Evolutionary conservation across 352 stramenopile species (phyloP), one percentile per base, ranked within the genome.

Genomic region (Pythium vanterpoolii): DNA sequence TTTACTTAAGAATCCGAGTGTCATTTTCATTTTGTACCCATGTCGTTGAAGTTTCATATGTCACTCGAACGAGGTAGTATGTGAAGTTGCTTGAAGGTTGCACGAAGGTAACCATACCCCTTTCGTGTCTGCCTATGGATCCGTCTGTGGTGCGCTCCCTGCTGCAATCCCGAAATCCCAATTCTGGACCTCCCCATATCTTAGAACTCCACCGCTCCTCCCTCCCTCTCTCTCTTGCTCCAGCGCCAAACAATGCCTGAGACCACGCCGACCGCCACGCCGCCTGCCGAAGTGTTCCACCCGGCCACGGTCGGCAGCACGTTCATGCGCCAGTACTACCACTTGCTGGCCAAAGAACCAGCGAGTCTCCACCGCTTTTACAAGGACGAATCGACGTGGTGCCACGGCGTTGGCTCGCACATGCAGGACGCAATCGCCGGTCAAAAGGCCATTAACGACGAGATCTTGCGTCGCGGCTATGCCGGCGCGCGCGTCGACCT

Each of bases 241-340:
- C 44, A 19, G 0, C 19, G 30, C 40, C 10, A n/a, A 39, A 45
- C 51, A 39, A 84, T 87, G 77, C 74, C 77, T 50, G 74, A 89
- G 72, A 83, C 60, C 47, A 44, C 48, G 5, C 42, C 52, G 67
- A 78, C 60, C 42, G 28, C 56, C 47, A 52, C 33, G 46, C 54
- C 54, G 34, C 39, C 44, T 6, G 36, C 43, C 21, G 72, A 82
- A 64, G 62, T 51, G 43, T 72, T 79, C 52, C 73, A 86, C 53
- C 84, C 84, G 36, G 73, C 71, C 57, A 82, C 73, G 47, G 86
- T 95, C 49, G 86, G 86, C 56, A 90, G 84, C 68, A 86, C 86
- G 34, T 95, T 95, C 66, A 91, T 95, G 76, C 83, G 83, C 49
- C 86, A 95, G 75, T 95, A 95, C 74, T 95, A 95, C 72, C 83